These are phyloP conservation scores for Phaseolus coccineus DNA, from an alignment of 331 rosid species.

Conservation along the genomic window DNA sequence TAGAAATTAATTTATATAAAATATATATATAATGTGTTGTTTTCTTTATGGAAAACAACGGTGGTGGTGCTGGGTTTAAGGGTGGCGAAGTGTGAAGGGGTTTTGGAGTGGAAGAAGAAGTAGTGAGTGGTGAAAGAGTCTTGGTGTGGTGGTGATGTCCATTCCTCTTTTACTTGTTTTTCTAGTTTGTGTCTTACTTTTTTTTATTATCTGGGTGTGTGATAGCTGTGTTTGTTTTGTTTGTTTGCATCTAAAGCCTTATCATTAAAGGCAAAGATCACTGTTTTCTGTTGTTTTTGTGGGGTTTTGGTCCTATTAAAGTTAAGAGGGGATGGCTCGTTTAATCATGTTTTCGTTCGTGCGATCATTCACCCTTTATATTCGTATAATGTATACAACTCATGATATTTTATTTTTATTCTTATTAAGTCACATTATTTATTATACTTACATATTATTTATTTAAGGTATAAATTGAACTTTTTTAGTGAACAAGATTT, in stretches of 20 bases:
- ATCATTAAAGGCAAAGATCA: not conserved
- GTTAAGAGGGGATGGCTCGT: not conserved
- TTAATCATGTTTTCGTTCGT: not conserved
- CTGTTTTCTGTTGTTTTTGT: not conserved
- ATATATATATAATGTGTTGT: not conserved
- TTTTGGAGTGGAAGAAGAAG: constrained; percentile 2
- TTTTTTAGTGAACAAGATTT: no score
- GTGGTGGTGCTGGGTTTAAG: constrained; percentile 23
- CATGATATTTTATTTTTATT: no score
- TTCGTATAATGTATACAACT: no score
- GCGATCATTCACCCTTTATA: not conserved
- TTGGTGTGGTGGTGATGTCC: not conserved
- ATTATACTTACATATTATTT: no score
- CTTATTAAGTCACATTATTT: no score
- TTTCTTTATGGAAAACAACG: not conserved
- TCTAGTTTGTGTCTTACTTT: not conserved
- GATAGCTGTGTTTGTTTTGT: constrained; percentile 3
- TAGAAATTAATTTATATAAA: not conserved
- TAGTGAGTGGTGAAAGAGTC: not conserved
- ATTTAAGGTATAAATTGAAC: no score
- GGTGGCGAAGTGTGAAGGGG: constrained; percentile 10
- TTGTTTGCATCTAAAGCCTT: not conserved
- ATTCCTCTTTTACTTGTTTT: not conserved
- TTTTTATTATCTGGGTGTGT: not conserved
- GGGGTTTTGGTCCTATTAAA: not conserved